Percentiles rank a stretch among this genome's conserved stretches.
These are phyloP conservation scores for Gossypium longicalyx DNA, from an alignment of 345 rosid species.

Conservation along the genomic window DNA sequence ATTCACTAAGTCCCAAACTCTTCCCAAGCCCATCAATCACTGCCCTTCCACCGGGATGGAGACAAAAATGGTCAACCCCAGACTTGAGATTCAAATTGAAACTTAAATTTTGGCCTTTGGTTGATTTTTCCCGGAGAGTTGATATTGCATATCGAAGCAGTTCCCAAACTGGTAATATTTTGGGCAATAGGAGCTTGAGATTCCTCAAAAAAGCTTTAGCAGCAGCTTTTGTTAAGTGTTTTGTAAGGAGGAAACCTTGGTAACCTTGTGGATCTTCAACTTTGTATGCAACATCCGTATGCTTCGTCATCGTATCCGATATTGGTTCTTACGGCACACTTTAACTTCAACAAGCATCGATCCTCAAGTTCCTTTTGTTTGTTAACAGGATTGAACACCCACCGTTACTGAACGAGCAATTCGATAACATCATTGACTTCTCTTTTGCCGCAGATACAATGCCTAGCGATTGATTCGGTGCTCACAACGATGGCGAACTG, in stretches of 20 bases:
- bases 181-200: constrained; percentile 50
- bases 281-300: constrained; percentile 33
- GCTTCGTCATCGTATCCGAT: constrained; percentile 57
- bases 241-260: constrained; percentile 50
- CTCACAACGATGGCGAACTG: constrained; percentile 58
- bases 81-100: constrained; percentile 51
- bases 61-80: constrained; percentile 76
- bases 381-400: constrained; percentile 67
- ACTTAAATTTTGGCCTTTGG: neutral
- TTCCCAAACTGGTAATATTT: constrained; percentile 48
- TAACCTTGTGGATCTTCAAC: constrained; percentile 52
- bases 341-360: constrained; percentile 44
- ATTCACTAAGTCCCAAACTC: constrained; percentile 43
- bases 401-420: constrained; percentile 69
- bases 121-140: neutral
- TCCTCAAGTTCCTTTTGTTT: constrained; percentile 37
- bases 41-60: constrained; percentile 88
- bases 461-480: constrained; percentile 51
- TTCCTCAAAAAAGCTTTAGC: constrained; percentile 45
- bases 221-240: constrained; percentile 50
- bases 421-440: constrained; percentile 67
- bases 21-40: constrained; percentile 67
- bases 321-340: constrained; percentile 45
- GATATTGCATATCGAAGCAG: constrained; percentile 29
- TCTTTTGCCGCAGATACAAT: constrained; percentile 67